These are phyloP conservation scores for Funneliformis caledonium DNA, from an alignment of 371 early-diverging fungal genomes.

Conservation along the genomic window DNA sequence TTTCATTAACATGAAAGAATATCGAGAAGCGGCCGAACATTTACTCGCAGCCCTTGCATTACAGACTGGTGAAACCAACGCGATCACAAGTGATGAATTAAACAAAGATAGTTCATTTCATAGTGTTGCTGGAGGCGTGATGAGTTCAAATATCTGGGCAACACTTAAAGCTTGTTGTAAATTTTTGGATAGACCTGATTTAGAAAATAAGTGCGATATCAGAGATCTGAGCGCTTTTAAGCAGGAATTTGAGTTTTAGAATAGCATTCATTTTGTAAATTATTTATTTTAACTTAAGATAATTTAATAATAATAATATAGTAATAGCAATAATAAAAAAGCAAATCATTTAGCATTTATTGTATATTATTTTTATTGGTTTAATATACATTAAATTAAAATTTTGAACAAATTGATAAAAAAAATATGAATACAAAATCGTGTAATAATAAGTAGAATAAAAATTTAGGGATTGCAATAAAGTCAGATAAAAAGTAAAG, in stretches of 20 bases:
- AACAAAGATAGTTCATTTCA: conserved; percentile 1
- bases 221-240: conserved; percentile 79
- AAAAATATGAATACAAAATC: no score
- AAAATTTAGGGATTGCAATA: no score
- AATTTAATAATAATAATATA: no score
- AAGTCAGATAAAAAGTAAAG: no score
- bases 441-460: no score
- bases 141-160: conserved; percentile 86
- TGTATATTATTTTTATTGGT: no score
- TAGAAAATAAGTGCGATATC: conserved; percentile 72
- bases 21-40: conserved; percentile 92
- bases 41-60: conserved; percentile 70
- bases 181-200: conserved; percentile 76
- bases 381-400: no score
- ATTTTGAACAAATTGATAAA: no score
- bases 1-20: conserved; percentile 87
- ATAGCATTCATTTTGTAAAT: no score
- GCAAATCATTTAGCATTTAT: no score
- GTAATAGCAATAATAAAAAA: no score
- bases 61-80: not conserved
- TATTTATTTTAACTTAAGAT: no score
- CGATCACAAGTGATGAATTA: conserved; percentile 44
- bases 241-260: conserved; percentile 80
- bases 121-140: conserved; percentile 50
- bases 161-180: conserved; percentile 84